Conservation (phyloP, 345 rosid species). For the Punica granatum region DNA sequence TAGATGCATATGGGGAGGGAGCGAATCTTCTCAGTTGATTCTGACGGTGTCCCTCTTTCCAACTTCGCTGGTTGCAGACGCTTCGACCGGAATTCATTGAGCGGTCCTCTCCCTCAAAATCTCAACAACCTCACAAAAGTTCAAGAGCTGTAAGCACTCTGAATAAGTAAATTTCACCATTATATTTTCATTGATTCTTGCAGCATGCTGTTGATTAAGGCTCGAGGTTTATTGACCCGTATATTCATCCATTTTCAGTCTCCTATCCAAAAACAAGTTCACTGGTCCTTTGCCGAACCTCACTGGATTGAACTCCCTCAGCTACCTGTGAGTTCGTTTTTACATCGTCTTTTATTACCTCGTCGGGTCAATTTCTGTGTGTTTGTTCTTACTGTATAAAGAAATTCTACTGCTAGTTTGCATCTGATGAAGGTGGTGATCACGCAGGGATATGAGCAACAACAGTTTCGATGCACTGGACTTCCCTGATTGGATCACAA, state of each 20-base stretch:
- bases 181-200: background rate
- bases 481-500: constrained; percentile 55
- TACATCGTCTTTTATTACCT: background rate
- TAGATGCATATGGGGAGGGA: background rate
- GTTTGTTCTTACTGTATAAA: too few species aligned
- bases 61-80: constrained; percentile 44
- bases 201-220: background rate
- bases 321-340: constrained; percentile 48
- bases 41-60: background rate
- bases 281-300: constrained; percentile 61
- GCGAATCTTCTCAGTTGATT: background rate
- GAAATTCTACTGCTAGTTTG: too few species aligned
- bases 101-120: constrained; percentile 43
- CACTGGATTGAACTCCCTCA: constrained; percentile 38
- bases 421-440: background rate
- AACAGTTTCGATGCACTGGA: constrained; percentile 43
- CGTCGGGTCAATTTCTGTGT: background rate
- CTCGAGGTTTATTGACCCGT: background rate
- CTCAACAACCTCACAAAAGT: constrained; percentile 52
- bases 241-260: constrained; percentile 31
- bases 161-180: background rate
- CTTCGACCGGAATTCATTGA: constrained; percentile 53
- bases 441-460: constrained; percentile 75
- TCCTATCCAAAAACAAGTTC: constrained; percentile 58
- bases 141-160: constrained; percentile 52